A percentile compares a stretch with the other conserved stretches of the same genome.
Conservation (phyloP, 371 early-diverging fungal species). For the Syncephalastrum monosporum region DNA sequence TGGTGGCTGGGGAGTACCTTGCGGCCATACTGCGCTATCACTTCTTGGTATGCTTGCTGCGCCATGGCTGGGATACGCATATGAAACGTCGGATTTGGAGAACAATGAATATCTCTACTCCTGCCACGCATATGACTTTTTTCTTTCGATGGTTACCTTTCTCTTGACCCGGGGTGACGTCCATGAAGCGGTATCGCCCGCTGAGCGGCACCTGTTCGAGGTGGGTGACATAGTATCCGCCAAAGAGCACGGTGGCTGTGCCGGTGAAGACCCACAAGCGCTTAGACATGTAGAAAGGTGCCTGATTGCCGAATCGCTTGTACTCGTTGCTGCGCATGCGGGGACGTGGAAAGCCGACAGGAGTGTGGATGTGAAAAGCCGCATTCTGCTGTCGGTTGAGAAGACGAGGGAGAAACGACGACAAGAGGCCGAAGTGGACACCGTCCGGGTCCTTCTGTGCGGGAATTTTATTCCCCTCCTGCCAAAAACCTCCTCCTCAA, state of each 20-base stretch:
- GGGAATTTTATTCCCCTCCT: neutral
- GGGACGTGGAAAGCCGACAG: constrained; percentile 3
- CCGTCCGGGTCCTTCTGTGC: no score
- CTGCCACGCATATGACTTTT: neutral
- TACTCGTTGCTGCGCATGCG: constrained; percentile 17
- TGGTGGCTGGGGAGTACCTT: constrained; percentile 62
- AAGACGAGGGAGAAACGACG: no score
- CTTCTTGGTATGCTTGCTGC: constrained; percentile 66
- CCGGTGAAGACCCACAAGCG: constrained; percentile 37
- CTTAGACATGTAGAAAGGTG: constrained; percentile 33
- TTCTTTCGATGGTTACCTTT: constrained; percentile 31
- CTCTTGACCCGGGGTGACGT: constrained; percentile 56
- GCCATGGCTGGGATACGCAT: constrained; percentile 44
- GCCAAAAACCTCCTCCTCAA: neutral
- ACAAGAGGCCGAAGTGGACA: no score
- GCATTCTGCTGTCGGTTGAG: no score
- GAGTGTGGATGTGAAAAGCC: neutral
- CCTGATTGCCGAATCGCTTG: constrained; percentile 28
- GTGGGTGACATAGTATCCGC: constrained; percentile 64
- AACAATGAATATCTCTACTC: neutral
- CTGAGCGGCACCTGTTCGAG: constrained; percentile 67
- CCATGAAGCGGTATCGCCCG: constrained; percentile 62
- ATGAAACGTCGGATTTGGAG: no score
- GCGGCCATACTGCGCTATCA: constrained; percentile 61
- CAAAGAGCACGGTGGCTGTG: constrained; percentile 43